A percentile compares a stretch with the other conserved stretches of the same genome.
These are phyloP conservation scores for Boletus reticuloceps DNA, from an alignment of 768 basidiomycete species.

Conservation along the genomic window DNA sequence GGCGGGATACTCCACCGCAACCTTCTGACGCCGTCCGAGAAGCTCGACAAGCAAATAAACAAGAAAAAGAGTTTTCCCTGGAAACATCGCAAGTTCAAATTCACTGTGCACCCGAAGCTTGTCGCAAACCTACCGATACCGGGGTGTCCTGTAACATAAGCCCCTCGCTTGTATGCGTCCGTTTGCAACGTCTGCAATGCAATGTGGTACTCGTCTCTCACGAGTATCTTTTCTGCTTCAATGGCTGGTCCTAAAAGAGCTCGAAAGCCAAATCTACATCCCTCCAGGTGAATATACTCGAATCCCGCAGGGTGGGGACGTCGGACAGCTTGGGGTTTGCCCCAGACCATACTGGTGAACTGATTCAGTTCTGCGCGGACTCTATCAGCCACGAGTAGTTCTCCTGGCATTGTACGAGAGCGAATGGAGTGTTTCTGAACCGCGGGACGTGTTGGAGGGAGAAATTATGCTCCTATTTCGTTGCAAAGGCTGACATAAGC, in stretches of 20 bases:
- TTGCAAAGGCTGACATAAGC: too few relatives aligned
- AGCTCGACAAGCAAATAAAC: neutral
- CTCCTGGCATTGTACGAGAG: too few relatives aligned
- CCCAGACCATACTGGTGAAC: neutral
- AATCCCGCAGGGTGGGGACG: neutral
- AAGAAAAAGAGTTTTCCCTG: neutral
- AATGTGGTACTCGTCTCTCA: neutral
- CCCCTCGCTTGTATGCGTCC: neutral
- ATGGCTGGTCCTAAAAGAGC: neutral
- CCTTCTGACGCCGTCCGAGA: neutral
- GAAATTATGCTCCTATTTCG: too few relatives aligned
- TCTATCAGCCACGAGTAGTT: too few relatives aligned
- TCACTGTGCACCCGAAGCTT: too few relatives aligned
- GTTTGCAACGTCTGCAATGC: neutral
- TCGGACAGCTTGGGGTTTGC: neutral
- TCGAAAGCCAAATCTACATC: neutral
- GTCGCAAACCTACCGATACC: neutral
- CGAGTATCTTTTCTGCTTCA: neutral
- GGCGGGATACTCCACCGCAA: neutral
- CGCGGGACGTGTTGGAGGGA: too few relatives aligned
- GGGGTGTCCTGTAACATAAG: constrained; percentile 3
- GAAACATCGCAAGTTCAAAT: too few relatives aligned
- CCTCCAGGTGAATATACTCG: neutral
- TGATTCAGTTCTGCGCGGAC: too few relatives aligned
- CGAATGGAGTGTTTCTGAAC: too few relatives aligned